A percentile compares a stretch with the other conserved stretches of the same genome.
Evolutionary conservation across 371 early-diverging fungal genomes (phyloP).

Genomic region (Smittium culicis): DNA sequence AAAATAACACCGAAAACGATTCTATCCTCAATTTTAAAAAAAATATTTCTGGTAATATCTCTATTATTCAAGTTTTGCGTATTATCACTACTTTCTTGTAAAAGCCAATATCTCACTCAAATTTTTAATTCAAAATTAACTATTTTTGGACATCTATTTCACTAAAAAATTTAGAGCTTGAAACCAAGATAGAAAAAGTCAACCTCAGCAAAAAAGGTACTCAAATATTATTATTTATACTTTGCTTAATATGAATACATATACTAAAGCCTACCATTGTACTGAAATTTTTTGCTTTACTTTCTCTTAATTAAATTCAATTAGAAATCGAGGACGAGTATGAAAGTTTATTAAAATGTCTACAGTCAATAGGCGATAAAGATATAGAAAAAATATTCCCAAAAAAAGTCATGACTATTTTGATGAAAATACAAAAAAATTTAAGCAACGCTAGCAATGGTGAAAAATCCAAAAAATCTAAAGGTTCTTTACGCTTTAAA

Average conservation of each 20-base stretch:
- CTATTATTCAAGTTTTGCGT: constrained; percentile 2
- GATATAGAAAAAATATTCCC: neutral
- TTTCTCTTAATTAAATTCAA: too few relatives aligned
- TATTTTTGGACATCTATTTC: too few relatives aligned
- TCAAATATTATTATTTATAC: too few relatives aligned
- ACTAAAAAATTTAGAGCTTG: neutral
- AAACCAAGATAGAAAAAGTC: neutral
- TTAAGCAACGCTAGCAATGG: neutral
- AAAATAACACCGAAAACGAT: neutral
- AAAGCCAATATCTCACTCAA: too few relatives aligned
- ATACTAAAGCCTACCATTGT: too few relatives aligned
- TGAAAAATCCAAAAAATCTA: neutral
- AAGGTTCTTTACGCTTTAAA: neutral
- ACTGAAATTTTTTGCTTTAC: neutral
- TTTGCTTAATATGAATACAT: too few relatives aligned
- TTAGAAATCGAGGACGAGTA: neutral
- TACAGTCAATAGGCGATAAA: neutral
- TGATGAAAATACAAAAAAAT: neutral
- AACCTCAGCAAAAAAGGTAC: neutral
- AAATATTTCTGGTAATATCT: neutral
- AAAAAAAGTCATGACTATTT: neutral
- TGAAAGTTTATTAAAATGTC: neutral
- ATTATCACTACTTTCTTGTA: too few relatives aligned
- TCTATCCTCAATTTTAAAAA: neutral
- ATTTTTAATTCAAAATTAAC: too few relatives aligned